Percentiles rank a stretch among this genome's conserved stretches.
These are phyloP conservation scores for Wickerhamomyces ciferrii DNA, from an alignment of 805 yeast species.

Conservation along the genomic window DNA sequence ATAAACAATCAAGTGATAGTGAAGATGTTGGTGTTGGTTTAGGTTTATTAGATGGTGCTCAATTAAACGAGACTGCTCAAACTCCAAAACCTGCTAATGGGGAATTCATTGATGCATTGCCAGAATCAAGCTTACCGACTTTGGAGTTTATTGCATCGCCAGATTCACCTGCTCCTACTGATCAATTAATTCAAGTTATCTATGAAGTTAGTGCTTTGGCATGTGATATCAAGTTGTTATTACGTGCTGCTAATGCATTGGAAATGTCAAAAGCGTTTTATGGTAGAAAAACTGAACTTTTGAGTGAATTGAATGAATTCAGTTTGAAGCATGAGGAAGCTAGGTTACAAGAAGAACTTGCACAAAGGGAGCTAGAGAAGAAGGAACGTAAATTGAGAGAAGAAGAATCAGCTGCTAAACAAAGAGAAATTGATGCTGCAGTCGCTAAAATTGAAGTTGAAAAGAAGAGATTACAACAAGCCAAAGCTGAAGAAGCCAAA, in stretches of 20 bases:
- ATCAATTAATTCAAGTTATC: slow-evolving; percentile 49
- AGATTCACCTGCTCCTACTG: slow-evolving; percentile 49
- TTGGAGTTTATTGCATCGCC: slow-evolving; percentile 55
- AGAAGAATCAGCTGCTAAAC: background rate
- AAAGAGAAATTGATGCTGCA: background rate
- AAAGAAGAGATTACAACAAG: background rate
- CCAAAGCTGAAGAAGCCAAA: background rate
- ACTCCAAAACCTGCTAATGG: slow-evolving; percentile 18
- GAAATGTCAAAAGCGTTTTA: slow-evolving; percentile 39
- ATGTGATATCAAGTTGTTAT: slow-evolving; percentile 59
- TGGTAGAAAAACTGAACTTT: slow-evolving; percentile 21
- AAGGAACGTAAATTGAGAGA: background rate
- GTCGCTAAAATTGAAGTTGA: background rate
- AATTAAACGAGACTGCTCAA: slow-evolving; percentile 7
- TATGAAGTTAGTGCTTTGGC: slow-evolving; percentile 58
- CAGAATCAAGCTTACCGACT: slow-evolving; percentile 29
- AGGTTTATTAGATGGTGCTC: slow-evolving; percentile 16
- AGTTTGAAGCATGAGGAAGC: slow-evolving; percentile 2
- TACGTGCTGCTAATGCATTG: slow-evolving; percentile 48
- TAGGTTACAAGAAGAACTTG: background rate
- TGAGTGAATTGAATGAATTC: slow-evolving; percentile 12
- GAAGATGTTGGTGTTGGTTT: slow-evolving; percentile 21
- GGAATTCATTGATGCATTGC: slow-evolving; percentile 17
- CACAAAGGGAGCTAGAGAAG: slow-evolving; percentile 1
- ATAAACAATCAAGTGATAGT: slow-evolving; percentile 17